A percentile compares a stretch with the other conserved stretches of the same genome.
Evolutionary conservation across 495 filamentous ascomycete genomes (phyloP).

Genomic region (Penicillium psychrofluorescens): DNA sequence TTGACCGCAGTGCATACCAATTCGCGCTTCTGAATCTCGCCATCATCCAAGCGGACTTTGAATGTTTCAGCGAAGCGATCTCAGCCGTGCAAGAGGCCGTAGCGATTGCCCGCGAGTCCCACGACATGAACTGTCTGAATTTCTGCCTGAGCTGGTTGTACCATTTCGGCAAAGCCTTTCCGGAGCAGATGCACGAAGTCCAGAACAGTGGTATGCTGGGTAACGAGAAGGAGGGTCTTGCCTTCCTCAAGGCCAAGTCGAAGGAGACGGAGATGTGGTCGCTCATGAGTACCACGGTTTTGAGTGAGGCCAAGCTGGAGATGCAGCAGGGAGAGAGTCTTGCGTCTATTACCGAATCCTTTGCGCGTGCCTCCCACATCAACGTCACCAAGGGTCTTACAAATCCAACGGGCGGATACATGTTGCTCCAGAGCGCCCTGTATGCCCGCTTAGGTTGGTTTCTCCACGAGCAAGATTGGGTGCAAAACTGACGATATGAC

Average conservation of each 20-base stretch:
- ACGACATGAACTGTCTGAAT: constrained; percentile 87
- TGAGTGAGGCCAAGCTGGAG: constrained; percentile 79
- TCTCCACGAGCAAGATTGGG: not conserved
- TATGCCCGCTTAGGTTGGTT: constrained; percentile 68
- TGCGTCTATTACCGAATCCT: constrained; percentile 65
- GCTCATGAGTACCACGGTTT: constrained; percentile 72
- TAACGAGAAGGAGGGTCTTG: constrained; percentile 71
- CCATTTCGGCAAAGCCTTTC: constrained; percentile 83
- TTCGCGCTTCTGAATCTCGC: constrained; percentile 93
- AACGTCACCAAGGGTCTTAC: constrained; percentile 69
- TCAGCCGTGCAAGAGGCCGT: constrained; percentile 90
- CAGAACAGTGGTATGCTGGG: constrained; percentile 67
- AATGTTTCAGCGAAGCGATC: constrained; percentile 83
- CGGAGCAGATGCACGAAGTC: constrained; percentile 61
- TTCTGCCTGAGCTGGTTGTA: constrained; percentile 97
- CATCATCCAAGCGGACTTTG: constrained; percentile 92
- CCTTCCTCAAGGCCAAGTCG: constrained; percentile 80
- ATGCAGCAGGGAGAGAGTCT: constrained; percentile 75
- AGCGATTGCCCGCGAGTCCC: constrained; percentile 81
- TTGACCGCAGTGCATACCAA: constrained; percentile 83
- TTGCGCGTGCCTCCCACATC: constrained; percentile 75
- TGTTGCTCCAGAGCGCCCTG: constrained; percentile 61
- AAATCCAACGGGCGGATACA: constrained; percentile 64
- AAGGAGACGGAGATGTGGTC: constrained; percentile 86
- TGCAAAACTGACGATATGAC: not conserved